Conservation (phyloP, 2,329 filamentous ascomycete genomes). For the Aspergillus awamori region DNA sequence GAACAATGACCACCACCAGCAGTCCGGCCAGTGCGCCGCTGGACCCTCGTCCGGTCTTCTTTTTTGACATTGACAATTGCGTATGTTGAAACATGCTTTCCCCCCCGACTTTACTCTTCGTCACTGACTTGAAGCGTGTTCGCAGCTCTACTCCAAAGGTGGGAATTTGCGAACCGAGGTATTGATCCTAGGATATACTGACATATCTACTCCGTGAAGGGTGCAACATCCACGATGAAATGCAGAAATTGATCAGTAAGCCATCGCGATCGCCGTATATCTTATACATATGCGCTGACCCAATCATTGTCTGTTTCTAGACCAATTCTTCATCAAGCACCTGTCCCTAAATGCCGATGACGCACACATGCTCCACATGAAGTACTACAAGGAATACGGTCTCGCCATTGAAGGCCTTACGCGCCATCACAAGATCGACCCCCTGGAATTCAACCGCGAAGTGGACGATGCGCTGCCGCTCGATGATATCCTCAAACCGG, state of each 20-base stretch:
- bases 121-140: slow-evolving; percentile 17
- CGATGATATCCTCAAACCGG: slow-evolving; percentile 78
- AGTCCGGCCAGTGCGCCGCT: slow-evolving; percentile 21
- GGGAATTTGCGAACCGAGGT: slow-evolving; percentile 19
- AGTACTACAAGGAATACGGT: slow-evolving; percentile 95
- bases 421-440: slow-evolving; percentile 91
- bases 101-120: background rate
- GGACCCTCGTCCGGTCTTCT: slow-evolving; percentile 60
- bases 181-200: slow-evolving; percentile 11
- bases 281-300: background rate
- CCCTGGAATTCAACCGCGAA: slow-evolving; percentile 88
- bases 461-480: slow-evolving; percentile 94
- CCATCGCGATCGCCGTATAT: slow-evolving; percentile 14
- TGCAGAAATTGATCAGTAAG: slow-evolving; percentile 75
- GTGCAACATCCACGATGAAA: slow-evolving; percentile 81
- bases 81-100: slow-evolving; percentile 46
- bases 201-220: slow-evolving; percentile 47
- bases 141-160: slow-evolving; percentile 81
- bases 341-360: slow-evolving; percentile 74
- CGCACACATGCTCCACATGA: slow-evolving; percentile 80
- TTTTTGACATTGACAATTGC: slow-evolving; percentile 98
- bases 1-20: slow-evolving; percentile 27
- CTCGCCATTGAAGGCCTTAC: slow-evolving; percentile 96
- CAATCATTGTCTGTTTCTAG: slow-evolving; percentile 32
- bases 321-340: slow-evolving; percentile 67